Evolutionary conservation across 305 asterid genomes (phyloP).

Genomic region (Solanum aculeatissimum): DNA sequence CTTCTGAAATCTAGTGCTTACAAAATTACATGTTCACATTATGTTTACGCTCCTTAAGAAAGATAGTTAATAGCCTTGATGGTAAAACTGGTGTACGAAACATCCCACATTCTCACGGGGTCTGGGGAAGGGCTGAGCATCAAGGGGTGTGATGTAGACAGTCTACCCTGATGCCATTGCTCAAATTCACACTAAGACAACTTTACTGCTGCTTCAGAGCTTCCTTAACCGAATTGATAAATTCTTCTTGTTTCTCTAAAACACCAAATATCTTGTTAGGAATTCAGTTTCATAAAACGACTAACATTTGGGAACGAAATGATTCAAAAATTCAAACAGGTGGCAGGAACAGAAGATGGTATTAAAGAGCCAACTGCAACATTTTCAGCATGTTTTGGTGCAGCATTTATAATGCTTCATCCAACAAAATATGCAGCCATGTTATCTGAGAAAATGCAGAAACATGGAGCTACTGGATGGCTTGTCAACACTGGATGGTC

Average conservation of each 20-base stretch:
- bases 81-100: not conserved
- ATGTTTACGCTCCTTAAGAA: too few relatives aligned
- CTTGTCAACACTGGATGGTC: constrained; percentile 97
- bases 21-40: not conserved
- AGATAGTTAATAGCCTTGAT: too few relatives aligned
- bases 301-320: not conserved
- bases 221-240: not conserved
- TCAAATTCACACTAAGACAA: not conserved
- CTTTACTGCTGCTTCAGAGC: not conserved
- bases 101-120: not conserved
- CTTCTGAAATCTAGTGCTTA: not conserved
- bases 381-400: constrained; percentile 97
- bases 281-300: not conserved
- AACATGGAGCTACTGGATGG: constrained; percentile 94
- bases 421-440: constrained; percentile 88
- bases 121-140: not conserved
- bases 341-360: constrained; percentile 95
- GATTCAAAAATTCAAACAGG: constrained; percentile 25
- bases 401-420: constrained; percentile 92
- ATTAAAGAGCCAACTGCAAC: constrained; percentile 92
- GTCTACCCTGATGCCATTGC: not conserved
- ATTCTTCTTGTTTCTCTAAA: not conserved
- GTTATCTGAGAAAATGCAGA: constrained; percentile 79
- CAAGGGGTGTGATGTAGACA: not conserved
- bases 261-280: too few relatives aligned